Percentiles rank a stretch among this genome's conserved stretches.
Conservation (phyloP, 2,329 filamentous ascomycete species). For the Arthroderma sp. region DNA sequence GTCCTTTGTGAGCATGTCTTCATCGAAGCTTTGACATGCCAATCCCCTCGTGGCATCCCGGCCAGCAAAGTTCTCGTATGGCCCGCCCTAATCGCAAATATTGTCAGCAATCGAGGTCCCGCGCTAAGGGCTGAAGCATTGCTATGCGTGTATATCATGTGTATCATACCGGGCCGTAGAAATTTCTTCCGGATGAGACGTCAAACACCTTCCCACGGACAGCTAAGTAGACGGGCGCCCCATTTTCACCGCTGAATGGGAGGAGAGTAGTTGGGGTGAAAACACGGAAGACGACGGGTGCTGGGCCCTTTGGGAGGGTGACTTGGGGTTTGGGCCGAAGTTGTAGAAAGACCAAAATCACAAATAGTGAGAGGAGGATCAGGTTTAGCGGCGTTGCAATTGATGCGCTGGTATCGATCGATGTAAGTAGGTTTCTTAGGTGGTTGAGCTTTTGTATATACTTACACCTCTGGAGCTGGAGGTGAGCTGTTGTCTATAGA, state of each 20-base stretch:
- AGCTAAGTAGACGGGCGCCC: conserved; percentile 71
- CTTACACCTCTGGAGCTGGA: conserved; percentile 10
- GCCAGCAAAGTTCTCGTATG: conserved; percentile 93
- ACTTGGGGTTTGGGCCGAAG: conserved; percentile 41
- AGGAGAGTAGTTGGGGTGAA: conserved; percentile 76
- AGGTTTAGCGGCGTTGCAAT: conserved; percentile 49
- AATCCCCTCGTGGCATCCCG: conserved; percentile 79
- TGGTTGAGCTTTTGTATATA: background rate
- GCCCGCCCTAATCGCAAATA: conserved; percentile 48
- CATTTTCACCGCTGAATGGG: conserved; percentile 66
- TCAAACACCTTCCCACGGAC: conserved; percentile 88
- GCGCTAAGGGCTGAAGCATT: background rate
- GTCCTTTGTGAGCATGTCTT: conserved; percentile 88
- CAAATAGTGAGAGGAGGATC: conserved; percentile 45
- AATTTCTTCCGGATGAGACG: conserved; percentile 72
- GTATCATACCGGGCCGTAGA: conserved; percentile 62
- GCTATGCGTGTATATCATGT: background rate
- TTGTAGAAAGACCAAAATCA: conserved; percentile 45
- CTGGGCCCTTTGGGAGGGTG: conserved; percentile 40
- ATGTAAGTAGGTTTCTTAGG: conserved; percentile 1
- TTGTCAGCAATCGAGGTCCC: background rate
- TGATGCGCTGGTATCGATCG: conserved; percentile 31
- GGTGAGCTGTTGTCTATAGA: conserved; percentile 2
- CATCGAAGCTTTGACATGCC: conserved; percentile 83
- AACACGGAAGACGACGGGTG: conserved; percentile 70